These are phyloP conservation scores for Pseudopithomyces chartarum DNA, from an alignment of 2,329 filamentous ascomycete genomes.

Conservation along the genomic window DNA sequence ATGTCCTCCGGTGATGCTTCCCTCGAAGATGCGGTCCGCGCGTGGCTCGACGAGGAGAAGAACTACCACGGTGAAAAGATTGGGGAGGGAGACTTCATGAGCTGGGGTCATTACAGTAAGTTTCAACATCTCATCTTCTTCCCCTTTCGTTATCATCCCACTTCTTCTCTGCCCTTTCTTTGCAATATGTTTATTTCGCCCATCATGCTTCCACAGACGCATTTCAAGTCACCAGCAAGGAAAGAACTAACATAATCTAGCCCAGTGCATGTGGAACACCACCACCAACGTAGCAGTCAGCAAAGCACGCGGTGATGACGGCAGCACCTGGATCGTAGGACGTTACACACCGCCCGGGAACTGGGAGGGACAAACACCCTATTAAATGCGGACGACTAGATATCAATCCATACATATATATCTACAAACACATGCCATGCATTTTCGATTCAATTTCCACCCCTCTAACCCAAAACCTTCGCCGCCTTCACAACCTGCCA, in stretches of 20 bases:
- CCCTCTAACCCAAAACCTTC: conserved; percentile 18
- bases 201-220: no score
- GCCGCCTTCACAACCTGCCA: conserved; percentile 33
- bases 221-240: no score
- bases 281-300: neutral
- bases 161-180: no score
- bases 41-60: neutral
- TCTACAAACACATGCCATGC: no score
- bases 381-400: neutral
- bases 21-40: neutral
- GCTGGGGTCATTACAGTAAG: neutral
- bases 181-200: no score
- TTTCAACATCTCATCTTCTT: no score
- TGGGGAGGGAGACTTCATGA: neutral
- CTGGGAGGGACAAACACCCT: neutral
- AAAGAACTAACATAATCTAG: neutral
- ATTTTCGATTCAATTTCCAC: no score
- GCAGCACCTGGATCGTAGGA: neutral
- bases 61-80: neutral
- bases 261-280: neutral
- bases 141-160: neutral
- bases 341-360: neutral
- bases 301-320: neutral
- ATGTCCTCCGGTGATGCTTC: neutral
- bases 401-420: no score